Percentiles rank a stretch among this genome's conserved stretches.
Evolutionary conservation across 495 filamentous ascomycete species (phyloP).

Genomic region (Podospora australis): DNA sequence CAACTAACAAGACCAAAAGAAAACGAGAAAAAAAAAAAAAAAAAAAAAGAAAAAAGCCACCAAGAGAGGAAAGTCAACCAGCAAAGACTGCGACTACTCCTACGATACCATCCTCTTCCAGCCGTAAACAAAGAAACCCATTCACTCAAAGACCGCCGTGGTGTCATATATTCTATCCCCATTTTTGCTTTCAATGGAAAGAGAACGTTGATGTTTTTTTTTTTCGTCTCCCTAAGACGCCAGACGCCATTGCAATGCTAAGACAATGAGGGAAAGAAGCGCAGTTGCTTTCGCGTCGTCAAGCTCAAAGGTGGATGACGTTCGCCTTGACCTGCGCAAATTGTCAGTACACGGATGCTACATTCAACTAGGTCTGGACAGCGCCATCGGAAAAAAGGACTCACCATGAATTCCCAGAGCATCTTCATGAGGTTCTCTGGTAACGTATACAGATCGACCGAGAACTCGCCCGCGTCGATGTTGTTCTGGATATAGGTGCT

Average conservation of each 20-base stretch:
- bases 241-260: constrained; percentile 4
- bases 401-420: constrained; percentile 79
- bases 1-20: background rate
- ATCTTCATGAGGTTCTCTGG: constrained; percentile 76
- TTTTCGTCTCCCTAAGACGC: constrained; percentile 10
- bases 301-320: background rate
- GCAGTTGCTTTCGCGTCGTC: background rate
- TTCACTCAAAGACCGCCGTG: background rate
- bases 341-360: background rate
- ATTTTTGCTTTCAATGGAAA: background rate
- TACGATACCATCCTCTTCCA: too few relatives aligned
- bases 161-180: background rate
- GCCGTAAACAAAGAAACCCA: background rate
- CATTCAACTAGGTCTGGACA: background rate
- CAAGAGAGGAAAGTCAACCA: background rate
- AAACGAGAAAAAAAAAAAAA: background rate
- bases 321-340: background rate
- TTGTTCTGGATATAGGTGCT: constrained; percentile 97
- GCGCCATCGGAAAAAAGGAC: constrained; percentile 3
- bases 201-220: background rate
- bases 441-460: constrained; percentile 94
- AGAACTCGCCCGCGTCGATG: constrained; percentile 95
- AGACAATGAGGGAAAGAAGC: background rate
- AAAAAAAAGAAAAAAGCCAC: background rate
- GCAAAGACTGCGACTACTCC: too few relatives aligned